Percentiles rank a stretch among this genome's conserved stretches.
phyloP scores from a whole-genome alignment of 2,329 filamentous ascomycete genomes.

The Fonsecaea erecta region DNA sequence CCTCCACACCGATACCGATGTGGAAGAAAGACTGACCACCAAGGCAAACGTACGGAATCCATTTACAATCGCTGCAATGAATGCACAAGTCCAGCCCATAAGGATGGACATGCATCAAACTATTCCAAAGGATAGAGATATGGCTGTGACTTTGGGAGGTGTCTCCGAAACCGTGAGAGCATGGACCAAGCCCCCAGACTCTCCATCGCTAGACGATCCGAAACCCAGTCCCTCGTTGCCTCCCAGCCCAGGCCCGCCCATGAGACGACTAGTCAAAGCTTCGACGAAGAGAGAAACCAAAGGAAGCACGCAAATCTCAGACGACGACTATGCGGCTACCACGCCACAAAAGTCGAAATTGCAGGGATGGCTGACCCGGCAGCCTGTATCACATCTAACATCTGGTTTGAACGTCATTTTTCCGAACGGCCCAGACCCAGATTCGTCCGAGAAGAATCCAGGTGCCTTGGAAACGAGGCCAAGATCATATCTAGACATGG shows the following conservation, averaged over 20 bases:
- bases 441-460: neutral
- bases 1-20: neutral
- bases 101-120: conserved; percentile 14
- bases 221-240: conserved; percentile 6
- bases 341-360: conserved; percentile 5
- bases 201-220: conserved; percentile 21
- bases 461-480: neutral
- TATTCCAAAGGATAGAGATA: neutral
- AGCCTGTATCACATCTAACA: neutral
- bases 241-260: conserved; percentile 32
- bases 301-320: neutral
- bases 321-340: neutral
- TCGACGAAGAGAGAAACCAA: neutral
- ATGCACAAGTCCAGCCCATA: conserved; percentile 33
- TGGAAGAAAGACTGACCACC: neutral
- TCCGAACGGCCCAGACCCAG: neutral
- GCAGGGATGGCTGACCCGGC: conserved; percentile 24
- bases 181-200: neutral
- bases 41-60: conserved; percentile 39
- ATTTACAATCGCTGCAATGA: conserved; percentile 45
- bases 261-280: conserved; percentile 16
- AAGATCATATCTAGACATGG: neutral
- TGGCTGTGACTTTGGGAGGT: neutral
- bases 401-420: too few relatives aligned
- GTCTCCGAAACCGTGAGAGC: neutral